Conservation (phyloP, 495 filamentous ascomycete species). For the Penicillium subrubescens region DNA sequence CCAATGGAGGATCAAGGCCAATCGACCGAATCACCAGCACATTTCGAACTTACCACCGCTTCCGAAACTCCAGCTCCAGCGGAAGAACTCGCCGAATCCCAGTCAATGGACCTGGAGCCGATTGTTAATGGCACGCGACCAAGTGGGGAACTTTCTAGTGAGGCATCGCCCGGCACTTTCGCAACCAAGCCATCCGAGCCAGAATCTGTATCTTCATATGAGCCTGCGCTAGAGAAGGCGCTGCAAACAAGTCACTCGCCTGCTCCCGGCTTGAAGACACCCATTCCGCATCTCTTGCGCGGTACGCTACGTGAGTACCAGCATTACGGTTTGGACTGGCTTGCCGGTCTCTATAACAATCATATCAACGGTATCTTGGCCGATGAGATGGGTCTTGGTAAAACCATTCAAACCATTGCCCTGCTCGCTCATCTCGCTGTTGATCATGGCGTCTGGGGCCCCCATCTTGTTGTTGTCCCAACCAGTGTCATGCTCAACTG, state of each 20-base stretch:
- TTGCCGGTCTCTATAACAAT: conserved; percentile 87
- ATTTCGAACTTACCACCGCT: conserved; percentile 10
- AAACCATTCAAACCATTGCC: conserved; percentile 98
- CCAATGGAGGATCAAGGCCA: conserved; percentile 14
- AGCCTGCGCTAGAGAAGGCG: conserved; percentile 42
- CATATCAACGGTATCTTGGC: conserved; percentile 97
- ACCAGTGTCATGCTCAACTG: conserved; percentile 99
- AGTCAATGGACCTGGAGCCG: conserved; percentile 17
- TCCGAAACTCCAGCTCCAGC: not conserved
- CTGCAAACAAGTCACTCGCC: conserved; percentile 36
- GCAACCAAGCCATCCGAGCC: conserved; percentile 69
- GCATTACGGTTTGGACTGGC: conserved; percentile 95
- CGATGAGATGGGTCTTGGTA: conserved; percentile 98
- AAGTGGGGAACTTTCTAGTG: conserved; percentile 42
- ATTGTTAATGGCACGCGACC: conserved; percentile 23
- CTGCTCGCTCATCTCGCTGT: conserved; percentile 92
- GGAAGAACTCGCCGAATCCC: conserved; percentile 16
- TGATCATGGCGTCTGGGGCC: conserved; percentile 89
- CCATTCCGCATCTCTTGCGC: conserved; percentile 84
- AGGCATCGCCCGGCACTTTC: conserved; percentile 60
- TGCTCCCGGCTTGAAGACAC: conserved; percentile 60
- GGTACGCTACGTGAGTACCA: conserved; percentile 96
- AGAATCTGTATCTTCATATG: conserved; percentile 65
- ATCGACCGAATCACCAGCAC: conserved; percentile 4
- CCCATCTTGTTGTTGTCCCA: conserved; percentile 94